phyloP scores from a whole-genome alignment of 371 early-diverging fungal genomes.

The Mucor velutinosus region DNA sequence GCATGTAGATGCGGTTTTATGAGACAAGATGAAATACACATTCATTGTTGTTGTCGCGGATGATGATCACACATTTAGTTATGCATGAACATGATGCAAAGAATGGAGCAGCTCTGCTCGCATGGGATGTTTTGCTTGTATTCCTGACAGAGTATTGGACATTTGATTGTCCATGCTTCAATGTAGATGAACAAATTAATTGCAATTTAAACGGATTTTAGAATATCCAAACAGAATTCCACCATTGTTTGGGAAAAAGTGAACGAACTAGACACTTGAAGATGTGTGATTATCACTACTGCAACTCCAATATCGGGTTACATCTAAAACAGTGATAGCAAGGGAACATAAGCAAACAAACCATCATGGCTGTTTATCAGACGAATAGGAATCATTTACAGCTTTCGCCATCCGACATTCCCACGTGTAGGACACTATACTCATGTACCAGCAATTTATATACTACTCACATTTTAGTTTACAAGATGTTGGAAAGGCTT shows the following conservation, averaged over 20 bases:
- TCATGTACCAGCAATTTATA: neutral
- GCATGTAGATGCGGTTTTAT: neutral
- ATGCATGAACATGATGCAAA: slow-evolving; percentile 1
- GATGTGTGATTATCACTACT: neutral
- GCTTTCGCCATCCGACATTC: neutral
- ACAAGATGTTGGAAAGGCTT: neutral
- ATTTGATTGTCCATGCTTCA: neutral
- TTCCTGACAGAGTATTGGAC: neutral
- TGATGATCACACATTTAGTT: neutral
- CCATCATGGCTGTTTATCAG: neutral
- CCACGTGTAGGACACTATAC: neutral
- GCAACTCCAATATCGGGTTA: neutral
- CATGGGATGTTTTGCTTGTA: neutral
- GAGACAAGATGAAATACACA: neutral
- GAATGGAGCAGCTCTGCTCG: neutral
- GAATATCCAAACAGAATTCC: neutral
- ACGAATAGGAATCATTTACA: neutral
- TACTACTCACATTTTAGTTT: neutral
- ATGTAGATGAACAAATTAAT: neutral
- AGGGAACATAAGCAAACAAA: neutral
- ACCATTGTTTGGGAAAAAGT: neutral
- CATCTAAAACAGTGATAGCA: neutral
- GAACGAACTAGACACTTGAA: neutral
- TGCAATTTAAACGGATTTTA: neutral
- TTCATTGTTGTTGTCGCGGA: neutral